Evolutionary conservation across 257 asterid genomes (phyloP), one percentile per base, ranked within the genome.

Genomic region (Nicotiana noctiflora): DNA sequence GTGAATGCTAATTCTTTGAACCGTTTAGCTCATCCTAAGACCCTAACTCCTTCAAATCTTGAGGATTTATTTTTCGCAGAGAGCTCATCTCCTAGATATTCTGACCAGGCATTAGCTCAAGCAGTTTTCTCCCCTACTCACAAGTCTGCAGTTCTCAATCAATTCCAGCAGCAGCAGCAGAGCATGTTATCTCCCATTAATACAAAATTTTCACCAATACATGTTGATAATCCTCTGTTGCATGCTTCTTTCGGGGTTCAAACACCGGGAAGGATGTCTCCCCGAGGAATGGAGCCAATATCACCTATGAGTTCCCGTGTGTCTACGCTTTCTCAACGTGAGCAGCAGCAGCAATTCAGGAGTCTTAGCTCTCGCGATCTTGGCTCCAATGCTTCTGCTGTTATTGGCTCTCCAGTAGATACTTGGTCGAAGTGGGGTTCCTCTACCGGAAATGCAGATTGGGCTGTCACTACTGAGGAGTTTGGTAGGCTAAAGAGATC

Each of bases 351-450:
- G 66, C 92, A 90, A 37, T 88, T 91, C 34, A 88, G 94, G 52
- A 92, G 97, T 67, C 94, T 90, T 44, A 92, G 98, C 78, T 94
- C 97, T 1, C 93, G 94, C 9, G 93, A 92, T 57, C 91, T 92
- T 64, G 91, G 94, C 37, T 87, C 89, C 11, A 86, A 72, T 66
- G 88, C 90, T 32, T 85, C 89, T 77, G 90, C 86, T 51, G 83
- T 84, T 60, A 81, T 86, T 61, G 90, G 92, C 67, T 87, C 91
- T 23, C 77, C 89, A 13, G 85, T 80, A 19, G 95, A 89, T 63
- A 46, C 78, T 61, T 86, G 94, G 95, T 82, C 94, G 29, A 88
- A 85, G 55, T 94, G 97, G 97, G 97, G 90, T 4, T 83, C 92
- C 21, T 87, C 89, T 12, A 81, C 77, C 10, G 94, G 90, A 53